Conservation (phyloP, 2,329 filamentous ascomycete genomes). For the Aspergillus tubingensis region DNA sequence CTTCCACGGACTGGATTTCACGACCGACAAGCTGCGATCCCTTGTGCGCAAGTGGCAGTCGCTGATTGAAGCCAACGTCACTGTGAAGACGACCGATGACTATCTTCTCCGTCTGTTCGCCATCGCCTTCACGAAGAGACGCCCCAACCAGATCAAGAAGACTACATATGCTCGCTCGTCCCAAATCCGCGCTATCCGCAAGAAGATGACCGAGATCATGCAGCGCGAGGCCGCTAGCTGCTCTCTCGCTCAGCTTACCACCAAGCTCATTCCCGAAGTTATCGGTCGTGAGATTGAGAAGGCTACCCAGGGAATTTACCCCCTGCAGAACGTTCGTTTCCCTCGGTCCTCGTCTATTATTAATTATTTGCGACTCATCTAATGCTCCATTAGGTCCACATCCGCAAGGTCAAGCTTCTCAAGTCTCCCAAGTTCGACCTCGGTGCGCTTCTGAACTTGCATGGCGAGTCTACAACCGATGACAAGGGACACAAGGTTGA, state of each 20-base stretch:
- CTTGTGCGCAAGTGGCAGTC: constrained; percentile 99
- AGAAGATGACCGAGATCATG: constrained; percentile 99
- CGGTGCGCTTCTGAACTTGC: constrained; percentile 90
- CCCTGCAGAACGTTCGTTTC: constrained; percentile 86
- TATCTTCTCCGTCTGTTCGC: constrained; percentile 99
- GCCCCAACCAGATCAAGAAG: constrained; percentile 99
- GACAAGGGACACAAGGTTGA: constrained; percentile 98
- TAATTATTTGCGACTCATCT: constrained; percentile 26
- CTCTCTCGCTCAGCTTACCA: constrained; percentile 93
- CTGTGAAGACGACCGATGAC: constrained; percentile 99
- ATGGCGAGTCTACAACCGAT: constrained; percentile 95
- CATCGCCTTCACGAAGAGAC: constrained; percentile 99
- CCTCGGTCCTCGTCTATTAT: neutral
- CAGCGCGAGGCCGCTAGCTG: constrained; percentile 91
- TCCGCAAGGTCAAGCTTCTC: constrained; percentile 99
- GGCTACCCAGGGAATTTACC: constrained; percentile 98
- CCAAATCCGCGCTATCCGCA: constrained; percentile 96
- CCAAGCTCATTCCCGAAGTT: constrained; percentile 98
- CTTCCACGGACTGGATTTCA: constrained; percentile 99
- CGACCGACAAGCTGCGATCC: constrained; percentile 98
- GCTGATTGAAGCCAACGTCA: constrained; percentile 98
- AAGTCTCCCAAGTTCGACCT: constrained; percentile 99
- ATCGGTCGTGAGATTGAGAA: constrained; percentile 99
- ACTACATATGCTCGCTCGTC: constrained; percentile 97
- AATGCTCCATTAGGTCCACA: constrained; percentile 76